Evolutionary conservation across 768 basidiomycete species (phyloP), one percentile per base, ranked within the genome.

Genomic region (Crassisporium funariophilum): DNA sequence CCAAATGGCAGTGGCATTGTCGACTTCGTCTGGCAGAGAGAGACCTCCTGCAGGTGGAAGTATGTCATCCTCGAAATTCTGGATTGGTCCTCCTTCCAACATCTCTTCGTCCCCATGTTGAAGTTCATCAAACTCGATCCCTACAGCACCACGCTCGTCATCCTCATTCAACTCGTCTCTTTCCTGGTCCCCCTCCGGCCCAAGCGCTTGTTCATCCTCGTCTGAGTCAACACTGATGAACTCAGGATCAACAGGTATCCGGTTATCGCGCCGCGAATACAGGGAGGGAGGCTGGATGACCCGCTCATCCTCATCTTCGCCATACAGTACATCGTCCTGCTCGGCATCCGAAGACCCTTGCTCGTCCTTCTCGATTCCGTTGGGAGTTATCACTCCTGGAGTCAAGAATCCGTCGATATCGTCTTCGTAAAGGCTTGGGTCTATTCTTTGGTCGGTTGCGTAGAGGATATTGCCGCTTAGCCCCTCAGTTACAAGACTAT

Each of bases 381-480:
- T 43, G 24, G 59, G 61, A 20, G 57, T 60, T 11, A 58, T 20
- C 9, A 65, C 55, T 8, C 48, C 60, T 16, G 63, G 62, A 12
- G 65, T 62, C 49, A 64, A 48, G 46, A 64, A 67, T 9, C 39
- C 49, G n/a, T 57, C 61, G 9, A 61, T 54, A 24, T 51, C 57
- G 29, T 55, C 56, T 34, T 37, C 36, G n/a, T 56, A 53, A 4
- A 59, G 40, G 17, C 42, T 44, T 10, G 56, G 53, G 25, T 59
- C 52, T 5, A 58, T 43, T 2, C 35, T 52, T 17, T 47, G 35
- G n/a, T n/a, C n/a, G n/a, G n/a, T n/a, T n/a, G n/a, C n/a, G n/a
- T n/a, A n/a, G n/a, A n/a, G n/a, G n/a, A n/a, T n/a, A n/a, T n/a
- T n/a, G n/a, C n/a, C n/a, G n/a, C n/a, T n/a, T n/a, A n/a, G n/a